Base-by-base conservation (phyloP, 352 stramenopile genomes). In the Saprolegnia diclina region DNA sequence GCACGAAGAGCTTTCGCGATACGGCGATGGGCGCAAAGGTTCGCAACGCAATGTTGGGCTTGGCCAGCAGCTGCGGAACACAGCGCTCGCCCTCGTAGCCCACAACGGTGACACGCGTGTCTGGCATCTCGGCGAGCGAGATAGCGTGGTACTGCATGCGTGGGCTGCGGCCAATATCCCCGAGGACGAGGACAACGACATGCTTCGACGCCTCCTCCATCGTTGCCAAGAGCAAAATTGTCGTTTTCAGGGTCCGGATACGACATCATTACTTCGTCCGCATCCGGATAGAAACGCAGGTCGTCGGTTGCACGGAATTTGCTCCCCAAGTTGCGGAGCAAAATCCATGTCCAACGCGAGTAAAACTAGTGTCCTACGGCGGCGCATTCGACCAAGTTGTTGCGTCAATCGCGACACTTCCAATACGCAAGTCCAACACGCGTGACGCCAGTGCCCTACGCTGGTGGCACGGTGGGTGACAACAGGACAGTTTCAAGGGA, bases 91-190 rank as follows among this genome's bases (percentile, higher is more conserved):
- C 95, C 6, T 79, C 80, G 80, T 98, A 98, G 11, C 97, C 97
- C 57, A 99, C 73, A 10, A 99, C 76, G 46, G 91, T 96, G 56
- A 97, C 89, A 22, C 71, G 78, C 66, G 89, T 67, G 5, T 67
- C 68, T 35, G 82, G 73, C 71, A 88, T 75, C 16, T 91, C 77
- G 21, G 97, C 85, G 13, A 99, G 77, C 19, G 95, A 99, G 38
- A 98, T 71, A 42, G 94, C 90, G 77, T 99, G 97, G 78, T 99
- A 99, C 78, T 99, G 97, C 97, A 99, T 99, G 21, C 97, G 90
- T 55, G 97, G 97, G 68, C 92, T 99, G 72, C 97, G 86, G 6
- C 97, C 97, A 0, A 99, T 79, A 73, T 98, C 94, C 21, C 94
- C 94, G 21, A 98, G 79, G 40, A 98, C 94, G 76, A 98, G 80